Conservation (phyloP, 345 rosid genomes). For the Populus deltoides region DNA sequence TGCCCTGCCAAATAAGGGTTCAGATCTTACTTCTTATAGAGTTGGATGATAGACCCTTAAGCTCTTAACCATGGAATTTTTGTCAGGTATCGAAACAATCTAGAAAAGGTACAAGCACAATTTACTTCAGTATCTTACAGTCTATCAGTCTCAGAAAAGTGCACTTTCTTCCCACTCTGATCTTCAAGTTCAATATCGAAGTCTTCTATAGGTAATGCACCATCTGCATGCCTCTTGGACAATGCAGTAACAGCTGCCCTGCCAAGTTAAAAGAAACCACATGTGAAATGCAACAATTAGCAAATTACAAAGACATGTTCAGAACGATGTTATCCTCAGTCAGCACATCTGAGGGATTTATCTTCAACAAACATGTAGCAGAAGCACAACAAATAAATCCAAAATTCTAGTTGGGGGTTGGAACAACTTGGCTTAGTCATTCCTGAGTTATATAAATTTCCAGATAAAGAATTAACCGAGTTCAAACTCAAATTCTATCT, state of each 20-base stretch:
- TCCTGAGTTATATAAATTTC: neutral
- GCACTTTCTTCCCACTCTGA: conserved; percentile 67
- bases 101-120: neutral
- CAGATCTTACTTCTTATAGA: neutral
- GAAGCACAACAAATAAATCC: neutral
- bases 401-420: neutral
- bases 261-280: conserved; percentile 19
- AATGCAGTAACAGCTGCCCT: conserved; percentile 83
- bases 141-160: conserved; percentile 73
- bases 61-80: neutral
- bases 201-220: conserved; percentile 69
- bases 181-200: conserved; percentile 80
- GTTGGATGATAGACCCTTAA: neutral
- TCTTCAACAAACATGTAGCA: neutral
- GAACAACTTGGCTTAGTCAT: neutral
- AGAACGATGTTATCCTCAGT: neutral
- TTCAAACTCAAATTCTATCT: neutral
- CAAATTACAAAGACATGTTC: neutral
- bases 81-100: neutral
- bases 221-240: conserved; percentile 71
- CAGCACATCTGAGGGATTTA: neutral
- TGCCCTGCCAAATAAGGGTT: conserved; percentile 47
- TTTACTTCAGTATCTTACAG: conserved; percentile 39
- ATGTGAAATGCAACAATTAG: neutral
- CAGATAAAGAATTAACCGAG: neutral